Base-by-base conservation (phyloP, 768 basidiomycete genomes). In the Dendrothele bispora region DNA sequence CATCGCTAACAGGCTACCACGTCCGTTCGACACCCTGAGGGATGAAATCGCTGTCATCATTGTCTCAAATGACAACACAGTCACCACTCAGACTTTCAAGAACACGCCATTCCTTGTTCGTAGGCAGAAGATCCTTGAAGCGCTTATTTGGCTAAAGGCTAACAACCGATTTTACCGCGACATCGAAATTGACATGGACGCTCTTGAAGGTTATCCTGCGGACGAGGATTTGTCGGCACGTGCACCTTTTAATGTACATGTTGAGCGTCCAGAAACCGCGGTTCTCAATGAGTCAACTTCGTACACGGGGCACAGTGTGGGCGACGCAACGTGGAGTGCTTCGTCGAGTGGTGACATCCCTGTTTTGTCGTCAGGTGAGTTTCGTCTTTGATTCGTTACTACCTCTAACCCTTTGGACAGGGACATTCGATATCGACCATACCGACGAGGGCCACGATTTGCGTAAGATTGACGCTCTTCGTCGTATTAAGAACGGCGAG, bases 21-120 rank as follows among this genome's bases (percentile, higher is more conserved):
- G 30, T n/a, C 51, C 56, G 15, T 28, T 55, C 5, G 10, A 32
- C 18, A 21, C 41, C 14, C 22, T 58, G 1, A 43, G 39, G 36
- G 56, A 55, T 36, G 36, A 49, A 25, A 53, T 58, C 37, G 48
- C 53, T 11, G 46, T 58, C 12, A 53, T 55, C 12, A 30, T 55
- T 29, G 50, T 49, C 8, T 40, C 56, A 7, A 34, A 44, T 3
- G 43, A 39, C 26, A 17, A 39, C 1, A 39, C 24, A 26, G 48
- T 46, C 6, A 53, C 46, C 1, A n/a, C 37, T 0, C 49, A 54
- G 1, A 40, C 35, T 20, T 48, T 56, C 15, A 35, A 48, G 29
- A 35, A 49, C 15, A 50, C 51, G 3, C 57, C 57, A 0, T 29
- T 56, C n/a, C n/a, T 55, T 1, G 55, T 55, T 22, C 32, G 53